A percentile compares a stretch with the other conserved stretches of the same genome.
phyloP scores from a whole-genome alignment of 768 basidiomycete species.

The Russula lepida region DNA sequence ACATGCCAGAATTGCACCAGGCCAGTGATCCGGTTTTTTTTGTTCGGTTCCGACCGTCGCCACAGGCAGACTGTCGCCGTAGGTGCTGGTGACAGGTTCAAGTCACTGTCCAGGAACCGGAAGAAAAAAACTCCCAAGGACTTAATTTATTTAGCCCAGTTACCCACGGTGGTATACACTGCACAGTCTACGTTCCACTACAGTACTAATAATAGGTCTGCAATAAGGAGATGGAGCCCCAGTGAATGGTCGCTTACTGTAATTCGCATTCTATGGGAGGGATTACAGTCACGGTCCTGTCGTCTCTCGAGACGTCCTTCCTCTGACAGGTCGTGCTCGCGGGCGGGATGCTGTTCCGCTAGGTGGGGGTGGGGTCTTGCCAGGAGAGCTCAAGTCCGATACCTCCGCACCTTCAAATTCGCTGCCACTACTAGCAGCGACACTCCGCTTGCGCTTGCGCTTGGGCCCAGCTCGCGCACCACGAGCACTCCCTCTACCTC shows the following conservation, averaged over 20 bases:
- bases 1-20: too few species aligned
- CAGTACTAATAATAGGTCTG: too few species aligned
- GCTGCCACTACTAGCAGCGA: constrained; percentile 14
- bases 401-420: not conserved
- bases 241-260: not conserved
- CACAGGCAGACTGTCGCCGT: too few species aligned
- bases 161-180: not conserved
- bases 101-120: not conserved
- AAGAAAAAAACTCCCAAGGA: not conserved
- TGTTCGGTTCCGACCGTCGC: too few species aligned
- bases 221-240: too few species aligned
- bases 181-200: not conserved
- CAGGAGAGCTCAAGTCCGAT: not conserved
- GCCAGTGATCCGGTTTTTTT: too few species aligned
- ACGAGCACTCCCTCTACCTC: constrained; percentile 10
- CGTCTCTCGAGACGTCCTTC: not conserved
- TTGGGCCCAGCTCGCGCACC: constrained; percentile 9
- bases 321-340: constrained; percentile 13
- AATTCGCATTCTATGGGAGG: not conserved
- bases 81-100: too few species aligned
- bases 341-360: constrained; percentile 9
- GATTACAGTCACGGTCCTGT: not conserved
- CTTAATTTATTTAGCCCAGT: not conserved
- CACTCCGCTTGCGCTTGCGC: constrained; percentile 18
- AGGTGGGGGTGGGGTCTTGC: constrained; percentile 23